Conservation (phyloP, 768 basidiomycete species). For the Suillus subluteus region DNA sequence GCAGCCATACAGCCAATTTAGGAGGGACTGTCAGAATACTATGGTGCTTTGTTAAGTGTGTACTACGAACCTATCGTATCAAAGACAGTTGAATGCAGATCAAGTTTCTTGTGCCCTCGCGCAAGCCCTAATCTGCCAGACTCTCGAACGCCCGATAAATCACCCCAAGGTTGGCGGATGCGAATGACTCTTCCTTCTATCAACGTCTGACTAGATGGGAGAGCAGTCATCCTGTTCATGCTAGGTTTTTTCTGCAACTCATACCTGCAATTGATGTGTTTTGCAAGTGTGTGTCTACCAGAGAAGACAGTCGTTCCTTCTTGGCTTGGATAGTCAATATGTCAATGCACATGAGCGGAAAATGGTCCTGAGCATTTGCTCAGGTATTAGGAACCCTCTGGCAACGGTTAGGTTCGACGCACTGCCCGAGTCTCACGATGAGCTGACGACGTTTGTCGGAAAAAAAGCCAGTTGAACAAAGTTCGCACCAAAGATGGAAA, state of each 20-base stretch:
- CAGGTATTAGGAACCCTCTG: neutral
- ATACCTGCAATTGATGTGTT: neutral
- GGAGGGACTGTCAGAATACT: too few relatives aligned
- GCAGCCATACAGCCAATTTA: too few relatives aligned
- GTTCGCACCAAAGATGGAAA: slow-evolving; percentile 5
- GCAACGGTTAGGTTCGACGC: neutral
- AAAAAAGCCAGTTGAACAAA: neutral
- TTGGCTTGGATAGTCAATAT: neutral
- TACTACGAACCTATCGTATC: too few relatives aligned
- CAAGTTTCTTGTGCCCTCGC: too few relatives aligned
- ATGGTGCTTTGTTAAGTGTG: too few relatives aligned
- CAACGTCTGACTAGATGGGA: neutral
- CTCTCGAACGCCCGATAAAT: neutral
- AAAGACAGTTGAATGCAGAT: too few relatives aligned
- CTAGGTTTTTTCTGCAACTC: neutral
- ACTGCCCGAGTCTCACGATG: neutral
- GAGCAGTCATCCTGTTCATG: neutral
- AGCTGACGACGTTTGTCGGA: neutral
- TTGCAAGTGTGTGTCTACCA: neutral
- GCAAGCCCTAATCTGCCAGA: neutral
- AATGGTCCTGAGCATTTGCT: neutral
- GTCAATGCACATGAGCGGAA: neutral
- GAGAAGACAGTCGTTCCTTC: neutral
- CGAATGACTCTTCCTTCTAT: neutral
- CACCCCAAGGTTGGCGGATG: neutral